phyloP scores from a whole-genome alignment of 2,329 filamentous ascomycete genomes.

The Exophiala sp. region DNA sequence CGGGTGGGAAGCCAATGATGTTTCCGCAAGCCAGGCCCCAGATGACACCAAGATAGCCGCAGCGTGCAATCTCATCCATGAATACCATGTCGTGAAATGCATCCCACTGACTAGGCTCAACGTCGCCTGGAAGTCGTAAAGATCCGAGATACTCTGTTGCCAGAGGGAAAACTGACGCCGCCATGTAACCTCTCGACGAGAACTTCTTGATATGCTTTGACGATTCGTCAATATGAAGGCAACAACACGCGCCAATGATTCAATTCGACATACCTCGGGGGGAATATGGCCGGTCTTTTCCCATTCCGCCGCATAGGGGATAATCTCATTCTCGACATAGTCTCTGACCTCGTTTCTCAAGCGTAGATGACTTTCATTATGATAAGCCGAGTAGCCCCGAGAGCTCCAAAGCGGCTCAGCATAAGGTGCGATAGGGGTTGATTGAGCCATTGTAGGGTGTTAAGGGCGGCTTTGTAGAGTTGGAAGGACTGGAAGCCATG shows the following conservation, averaged over 20 bases:
- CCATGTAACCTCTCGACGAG: neutral
- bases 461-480: too few relatives aligned
- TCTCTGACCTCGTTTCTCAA: slow-evolving; percentile 52
- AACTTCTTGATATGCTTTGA: neutral
- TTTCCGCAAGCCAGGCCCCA: slow-evolving; percentile 34
- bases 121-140: slow-evolving; percentile 29
- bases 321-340: slow-evolving; percentile 55
- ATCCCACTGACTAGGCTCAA: slow-evolving; percentile 34
- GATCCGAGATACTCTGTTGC: neutral
- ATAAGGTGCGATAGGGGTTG: slow-evolving; percentile 29
- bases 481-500: too few relatives aligned
- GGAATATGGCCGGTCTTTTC: slow-evolving; percentile 54
- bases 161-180: neutral
- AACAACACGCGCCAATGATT: neutral
- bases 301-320: slow-evolving; percentile 58
- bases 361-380: slow-evolving; percentile 54
- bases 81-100: slow-evolving; percentile 37
- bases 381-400: slow-evolving; percentile 51
- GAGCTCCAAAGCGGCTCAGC: slow-evolving; percentile 40
- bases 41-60: slow-evolving; percentile 33
- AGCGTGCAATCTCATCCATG: slow-evolving; percentile 36
- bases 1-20: slow-evolving; percentile 33
- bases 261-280: neutral
- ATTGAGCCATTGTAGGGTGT: neutral
- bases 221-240: neutral